Percentiles rank a stretch among this genome's conserved stretches.
These are phyloP conservation scores for Ceratocystis lukuohia DNA, from an alignment of 2,329 filamentous ascomycete species.

Conservation along the genomic window DNA sequence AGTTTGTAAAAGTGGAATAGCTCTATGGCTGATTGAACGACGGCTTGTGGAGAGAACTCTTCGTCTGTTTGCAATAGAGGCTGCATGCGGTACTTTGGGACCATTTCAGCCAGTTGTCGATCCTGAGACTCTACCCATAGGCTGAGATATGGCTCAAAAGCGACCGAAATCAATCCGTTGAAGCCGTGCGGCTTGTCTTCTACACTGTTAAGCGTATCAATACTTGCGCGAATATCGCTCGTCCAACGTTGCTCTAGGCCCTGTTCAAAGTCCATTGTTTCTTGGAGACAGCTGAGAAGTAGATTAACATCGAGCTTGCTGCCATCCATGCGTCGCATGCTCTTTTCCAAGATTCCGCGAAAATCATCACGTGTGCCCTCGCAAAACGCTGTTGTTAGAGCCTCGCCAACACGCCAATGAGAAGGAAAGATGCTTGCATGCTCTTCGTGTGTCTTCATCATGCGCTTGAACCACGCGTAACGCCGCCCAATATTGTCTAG, in stretches of 20 bases:
- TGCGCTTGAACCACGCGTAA: slow-evolving; percentile 93
- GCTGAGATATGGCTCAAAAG: slow-evolving; percentile 93
- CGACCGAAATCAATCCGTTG: slow-evolving; percentile 82
- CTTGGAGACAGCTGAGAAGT: slow-evolving; percentile 75
- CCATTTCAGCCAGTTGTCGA: slow-evolving; percentile 67
- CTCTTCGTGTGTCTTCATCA: slow-evolving; percentile 91
- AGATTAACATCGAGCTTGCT: slow-evolving; percentile 80
- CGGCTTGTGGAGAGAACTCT: slow-evolving; percentile 79
- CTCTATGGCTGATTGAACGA: slow-evolving; percentile 88
- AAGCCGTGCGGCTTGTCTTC: slow-evolving; percentile 68
- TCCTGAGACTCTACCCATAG: slow-evolving; percentile 96
- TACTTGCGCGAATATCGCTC: slow-evolving; percentile 59
- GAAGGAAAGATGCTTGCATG: slow-evolving; percentile 77
- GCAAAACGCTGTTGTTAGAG: slow-evolving; percentile 81
- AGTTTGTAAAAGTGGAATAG: slow-evolving; percentile 95
- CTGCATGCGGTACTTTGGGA: slow-evolving; percentile 77
- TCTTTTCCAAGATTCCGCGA: slow-evolving; percentile 78
- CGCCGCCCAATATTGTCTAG: slow-evolving; percentile 90
- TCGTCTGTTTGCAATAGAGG: slow-evolving; percentile 71
- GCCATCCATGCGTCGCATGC: slow-evolving; percentile 63
- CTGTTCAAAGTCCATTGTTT: slow-evolving; percentile 95
- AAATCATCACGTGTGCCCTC: slow-evolving; percentile 93
- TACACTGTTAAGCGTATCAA: slow-evolving; percentile 73
- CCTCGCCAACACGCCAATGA: slow-evolving; percentile 81
- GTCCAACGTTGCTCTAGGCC: slow-evolving; percentile 74